A percentile compares a stretch with the other conserved stretches of the same genome.
phyloP scores from a whole-genome alignment of 1,284 basidiomycete genomes.

The Cystobasidium slooffiae region DNA sequence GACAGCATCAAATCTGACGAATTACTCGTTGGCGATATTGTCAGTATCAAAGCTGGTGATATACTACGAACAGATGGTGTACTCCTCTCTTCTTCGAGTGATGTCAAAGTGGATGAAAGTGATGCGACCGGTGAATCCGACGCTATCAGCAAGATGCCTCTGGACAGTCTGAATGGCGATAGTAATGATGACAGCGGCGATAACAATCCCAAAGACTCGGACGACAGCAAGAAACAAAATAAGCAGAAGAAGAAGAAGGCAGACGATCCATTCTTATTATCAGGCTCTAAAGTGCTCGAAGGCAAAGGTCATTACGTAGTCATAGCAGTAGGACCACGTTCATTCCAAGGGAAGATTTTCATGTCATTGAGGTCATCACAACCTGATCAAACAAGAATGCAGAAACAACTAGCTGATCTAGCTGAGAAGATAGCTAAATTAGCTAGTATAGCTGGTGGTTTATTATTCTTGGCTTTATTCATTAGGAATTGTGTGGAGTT shows the following conservation, averaged over 20 bases:
- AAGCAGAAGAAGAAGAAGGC: conserved; percentile 19
- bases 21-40: conserved; percentile 46
- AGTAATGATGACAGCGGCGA: not conserved
- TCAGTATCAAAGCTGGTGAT: conserved; percentile 44
- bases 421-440: conserved; percentile 48
- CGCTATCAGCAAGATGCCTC: conserved; percentile 44
- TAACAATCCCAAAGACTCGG: not conserved
- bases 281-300: conserved; percentile 48
- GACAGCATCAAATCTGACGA: conserved; percentile 41
- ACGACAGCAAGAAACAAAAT: conserved; percentile 9
- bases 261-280: conserved; percentile 46
- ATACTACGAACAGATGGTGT: conserved; percentile 46
- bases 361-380: conserved; percentile 44
- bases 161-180: conserved; percentile 8
- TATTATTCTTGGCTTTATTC: conserved; percentile 46
- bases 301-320: conserved; percentile 47
- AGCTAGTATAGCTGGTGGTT: conserved; percentile 44
- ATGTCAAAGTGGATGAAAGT: conserved; percentile 48
- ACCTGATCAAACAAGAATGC: conserved; percentile 42
- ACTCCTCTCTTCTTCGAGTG: conserved; percentile 35
- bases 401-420: conserved; percentile 44
- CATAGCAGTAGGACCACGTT: conserved; percentile 45
- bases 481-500: conserved; percentile 47
- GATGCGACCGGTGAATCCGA: conserved; percentile 49
- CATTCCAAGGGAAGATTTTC: conserved; percentile 49